A percentile compares a stretch with the other conserved stretches of the same genome.
phyloP scores from a whole-genome alignment of 78 protist genomes.

The Dictyostelium intermedium region DNA sequence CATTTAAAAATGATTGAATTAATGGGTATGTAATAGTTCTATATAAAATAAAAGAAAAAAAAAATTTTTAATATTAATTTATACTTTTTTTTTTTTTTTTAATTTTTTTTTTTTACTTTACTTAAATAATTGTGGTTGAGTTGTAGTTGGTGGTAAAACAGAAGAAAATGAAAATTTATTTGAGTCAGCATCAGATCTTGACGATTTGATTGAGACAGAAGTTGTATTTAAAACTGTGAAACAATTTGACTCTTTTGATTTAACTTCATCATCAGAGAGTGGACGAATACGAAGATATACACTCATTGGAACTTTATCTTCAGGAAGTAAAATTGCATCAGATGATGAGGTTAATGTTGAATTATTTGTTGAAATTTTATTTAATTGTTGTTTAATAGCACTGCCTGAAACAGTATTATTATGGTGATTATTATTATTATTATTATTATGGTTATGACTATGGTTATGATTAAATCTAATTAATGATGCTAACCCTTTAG shows the following conservation, averaged over 20 bases:
- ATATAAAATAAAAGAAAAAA: not conserved
- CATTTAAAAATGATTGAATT: slow-evolving; percentile 76
- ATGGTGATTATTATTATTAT: not conserved
- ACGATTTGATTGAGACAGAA: slow-evolving; percentile 36
- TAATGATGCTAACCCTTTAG: not conserved
- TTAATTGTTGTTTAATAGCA: not conserved
- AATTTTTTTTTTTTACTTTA: not conserved
- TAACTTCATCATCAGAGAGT: slow-evolving; percentile 25
- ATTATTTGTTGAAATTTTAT: not conserved
- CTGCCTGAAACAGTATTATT: not conserved
- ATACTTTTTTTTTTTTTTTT: not conserved
- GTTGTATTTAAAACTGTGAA: not conserved
- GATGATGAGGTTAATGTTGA: not conserved
- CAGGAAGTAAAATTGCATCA: not conserved
- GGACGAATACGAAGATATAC: slow-evolving; percentile 78
- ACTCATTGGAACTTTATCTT: slow-evolving; percentile 59
- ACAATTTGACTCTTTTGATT: slow-evolving; percentile 56
- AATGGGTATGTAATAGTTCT: slow-evolving; percentile 50
- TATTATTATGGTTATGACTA: not conserved
- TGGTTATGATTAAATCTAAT: not conserved
- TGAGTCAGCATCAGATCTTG: slow-evolving; percentile 54
- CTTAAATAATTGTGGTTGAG: slow-evolving; percentile 60
- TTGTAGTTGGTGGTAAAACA: slow-evolving; percentile 30
- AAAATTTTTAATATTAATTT: not conserved
- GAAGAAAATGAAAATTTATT: slow-evolving; percentile 44